Conservation (phyloP, 495 filamentous ascomycete genomes). For the Hypoxylon subgilvum region DNA sequence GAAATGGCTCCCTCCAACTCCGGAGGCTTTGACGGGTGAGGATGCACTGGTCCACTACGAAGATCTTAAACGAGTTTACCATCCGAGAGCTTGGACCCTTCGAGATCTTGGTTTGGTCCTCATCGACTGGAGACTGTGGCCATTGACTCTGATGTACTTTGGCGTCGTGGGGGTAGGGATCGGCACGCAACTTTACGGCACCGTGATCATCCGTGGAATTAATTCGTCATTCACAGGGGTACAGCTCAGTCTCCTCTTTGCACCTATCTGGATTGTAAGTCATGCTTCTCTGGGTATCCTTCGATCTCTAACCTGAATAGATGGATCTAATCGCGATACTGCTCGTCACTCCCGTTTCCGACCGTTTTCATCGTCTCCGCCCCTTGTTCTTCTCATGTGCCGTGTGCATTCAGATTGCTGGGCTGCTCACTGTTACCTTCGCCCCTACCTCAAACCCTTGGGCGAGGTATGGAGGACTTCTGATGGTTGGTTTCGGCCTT, state of each 20-base stretch:
- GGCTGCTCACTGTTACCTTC: conserved; percentile 80
- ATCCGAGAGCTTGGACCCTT: conserved; percentile 70
- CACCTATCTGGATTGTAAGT: conserved; percentile 89
- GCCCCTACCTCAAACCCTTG: conserved; percentile 71
- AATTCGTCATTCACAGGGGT: conserved; percentile 73
- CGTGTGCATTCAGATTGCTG: conserved; percentile 79
- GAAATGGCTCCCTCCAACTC: conserved; percentile 67
- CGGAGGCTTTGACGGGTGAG: conserved; percentile 74
- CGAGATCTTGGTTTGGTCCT: conserved; percentile 71
- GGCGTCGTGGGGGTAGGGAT: conserved; percentile 92
- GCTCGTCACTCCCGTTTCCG: conserved; percentile 81
- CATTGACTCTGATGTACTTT: conserved; percentile 88
- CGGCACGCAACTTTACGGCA: conserved; percentile 84
- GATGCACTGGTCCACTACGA: conserved; percentile 85
- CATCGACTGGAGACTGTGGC: conserved; percentile 86
- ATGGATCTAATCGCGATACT: conserved; percentile 91
- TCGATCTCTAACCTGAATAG: conserved; percentile 41
- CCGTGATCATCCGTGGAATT: conserved; percentile 81
- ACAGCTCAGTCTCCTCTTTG: conserved; percentile 79
- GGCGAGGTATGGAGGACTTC: conserved; percentile 85
- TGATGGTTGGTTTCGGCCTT: conserved; percentile 89
- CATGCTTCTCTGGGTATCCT: neutral
- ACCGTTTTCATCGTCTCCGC: conserved; percentile 82
- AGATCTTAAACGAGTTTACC: conserved; percentile 81
- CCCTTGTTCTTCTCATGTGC: conserved; percentile 82